Evolutionary conservation across 495 filamentous ascomycete genomes (phyloP).

Genomic region (Lasiosphaeria ovina): DNA sequence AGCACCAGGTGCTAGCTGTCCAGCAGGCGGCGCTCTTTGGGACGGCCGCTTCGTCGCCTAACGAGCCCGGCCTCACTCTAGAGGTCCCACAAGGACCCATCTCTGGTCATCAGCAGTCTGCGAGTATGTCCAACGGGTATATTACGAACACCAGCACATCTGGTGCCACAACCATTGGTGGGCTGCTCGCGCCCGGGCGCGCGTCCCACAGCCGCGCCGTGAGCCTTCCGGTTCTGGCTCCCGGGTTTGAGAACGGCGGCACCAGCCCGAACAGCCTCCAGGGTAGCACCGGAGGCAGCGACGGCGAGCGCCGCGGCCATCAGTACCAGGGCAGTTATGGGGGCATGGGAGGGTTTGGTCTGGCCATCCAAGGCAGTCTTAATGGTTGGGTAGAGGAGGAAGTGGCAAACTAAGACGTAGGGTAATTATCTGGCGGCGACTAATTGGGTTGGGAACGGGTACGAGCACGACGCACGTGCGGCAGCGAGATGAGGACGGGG

Average conservation of each 20-base stretch:
- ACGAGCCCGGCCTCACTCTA: constrained; percentile 41
- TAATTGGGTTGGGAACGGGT: background rate
- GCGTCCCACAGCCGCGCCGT: constrained; percentile 80
- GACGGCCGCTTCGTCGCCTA: constrained; percentile 55
- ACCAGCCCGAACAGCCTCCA: constrained; percentile 45
- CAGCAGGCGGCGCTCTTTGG: constrained; percentile 63
- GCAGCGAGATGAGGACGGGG: background rate
- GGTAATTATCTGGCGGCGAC: no score
- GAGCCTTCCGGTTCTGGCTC: constrained; percentile 68
- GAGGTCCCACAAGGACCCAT: constrained; percentile 57
- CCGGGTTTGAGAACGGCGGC: constrained; percentile 50
- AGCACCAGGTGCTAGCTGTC: constrained; percentile 58
- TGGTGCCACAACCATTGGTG: constrained; percentile 66
- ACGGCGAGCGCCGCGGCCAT: constrained; percentile 50
- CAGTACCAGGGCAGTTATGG: constrained; percentile 57
- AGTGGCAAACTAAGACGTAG: constrained; percentile 42
- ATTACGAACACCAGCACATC: constrained; percentile 48
- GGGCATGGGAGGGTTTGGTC: constrained; percentile 50
- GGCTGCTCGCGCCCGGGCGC: constrained; percentile 73
- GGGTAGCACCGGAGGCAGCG: constrained; percentile 36
- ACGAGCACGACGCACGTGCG: background rate
- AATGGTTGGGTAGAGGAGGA: constrained; percentile 60
- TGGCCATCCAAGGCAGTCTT: constrained; percentile 51
- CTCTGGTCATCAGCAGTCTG: constrained; percentile 58
- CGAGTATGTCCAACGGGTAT: constrained; percentile 61